Evolutionary conservation across 2,329 filamentous ascomycete species (phyloP), one percentile per base, ranked within the genome.

Genomic region (Fusarium sulawesiense): DNA sequence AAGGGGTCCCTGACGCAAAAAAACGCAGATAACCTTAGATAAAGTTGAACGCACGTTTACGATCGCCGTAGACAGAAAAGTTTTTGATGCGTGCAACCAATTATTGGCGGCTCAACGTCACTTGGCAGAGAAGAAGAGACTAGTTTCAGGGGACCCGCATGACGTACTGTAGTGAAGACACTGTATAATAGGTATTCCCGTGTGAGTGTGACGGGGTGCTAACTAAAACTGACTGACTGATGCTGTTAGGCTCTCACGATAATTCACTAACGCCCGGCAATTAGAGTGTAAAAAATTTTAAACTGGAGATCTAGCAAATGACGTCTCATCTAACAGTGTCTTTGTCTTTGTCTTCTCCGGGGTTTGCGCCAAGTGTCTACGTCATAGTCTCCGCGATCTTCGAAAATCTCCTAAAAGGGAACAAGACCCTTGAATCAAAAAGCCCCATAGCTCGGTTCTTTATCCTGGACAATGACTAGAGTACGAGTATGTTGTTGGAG

Each of bases 21-120:
- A 14, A 29, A 47, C 18, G 11, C 21, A 49, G 63, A 66, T 66
- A 66, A 66, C 63, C 61, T 66, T 66, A 66, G 63, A 66, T 66
- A 66, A 66, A 53, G 48, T 50, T 25, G 48, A 18, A 45, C 45
- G 32, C 61, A 64, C 45, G 58, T 56, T 32, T 53, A 46, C 2
- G 21, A 45, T 41, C 16, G 27, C 41, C 57, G 13, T 8, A 34
- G 21, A 12, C 2, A 20, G 60, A 53, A 65, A 61, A 66, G 7
- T 48, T 54, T 54, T 66, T 9, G 13, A 11, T 10, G 7, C 29
- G 8, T 40, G 29, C 11, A 23, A 13, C n/a, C 20, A 53, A 41
- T 51, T 13, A 20, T 6, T 16, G 40, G 21, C 10, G 4, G 2
- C 7, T 37, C 5, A 60, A 49, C 55, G 47, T 66, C 61, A 66